Evolutionary conservation across 352 stramenopile genomes (phyloP).

Genomic region (Pythium chondricola): DNA sequence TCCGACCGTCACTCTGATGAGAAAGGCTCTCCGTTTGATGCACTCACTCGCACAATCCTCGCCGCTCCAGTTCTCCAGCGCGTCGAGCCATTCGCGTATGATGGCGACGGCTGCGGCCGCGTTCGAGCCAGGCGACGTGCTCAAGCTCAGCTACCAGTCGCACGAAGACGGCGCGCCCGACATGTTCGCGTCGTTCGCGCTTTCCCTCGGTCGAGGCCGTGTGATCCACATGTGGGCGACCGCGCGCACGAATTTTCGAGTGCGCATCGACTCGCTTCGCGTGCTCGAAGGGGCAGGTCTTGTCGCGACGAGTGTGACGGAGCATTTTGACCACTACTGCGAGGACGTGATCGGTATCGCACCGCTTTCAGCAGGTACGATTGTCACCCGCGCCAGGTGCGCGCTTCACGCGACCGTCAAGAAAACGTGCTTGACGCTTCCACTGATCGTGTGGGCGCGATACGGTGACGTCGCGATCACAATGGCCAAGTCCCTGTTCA

Average conservation of each 20-base stretch:
- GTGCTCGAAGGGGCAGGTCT: constrained; percentile 20
- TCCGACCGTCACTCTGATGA: no score
- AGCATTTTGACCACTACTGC: constrained; percentile 26
- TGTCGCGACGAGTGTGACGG: constrained; percentile 6
- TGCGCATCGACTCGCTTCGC: constrained; percentile 34
- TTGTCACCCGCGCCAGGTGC: constrained; percentile 22
- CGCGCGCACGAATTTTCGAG: constrained; percentile 24
- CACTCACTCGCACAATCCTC: no score
- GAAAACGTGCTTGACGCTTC: constrained; percentile 11
- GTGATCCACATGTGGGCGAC: constrained; percentile 38
- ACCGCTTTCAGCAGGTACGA: constrained; percentile 6
- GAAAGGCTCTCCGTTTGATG: no score
- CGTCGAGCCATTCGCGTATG: no score
- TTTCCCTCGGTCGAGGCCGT: constrained; percentile 31
- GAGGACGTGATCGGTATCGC: constrained; percentile 14
- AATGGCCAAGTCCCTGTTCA: constrained; percentile 17
- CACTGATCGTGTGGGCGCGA: constrained; percentile 28
- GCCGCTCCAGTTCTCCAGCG: no score
- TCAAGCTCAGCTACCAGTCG: constrained; percentile 19
- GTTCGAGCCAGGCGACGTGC: constrained; percentile 21
- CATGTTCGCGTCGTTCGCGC: constrained; percentile 14
- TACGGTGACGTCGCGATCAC: constrained; percentile 24
- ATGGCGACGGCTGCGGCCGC: constrained; percentile 4
- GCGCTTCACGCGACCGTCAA: constrained; percentile 19
- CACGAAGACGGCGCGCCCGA: no score